A percentile compares a stretch with the other conserved stretches of the same genome.
These are phyloP conservation scores for Fomitopsis pulvina DNA, from an alignment of 768 basidiomycete species.

Conservation along the genomic window DNA sequence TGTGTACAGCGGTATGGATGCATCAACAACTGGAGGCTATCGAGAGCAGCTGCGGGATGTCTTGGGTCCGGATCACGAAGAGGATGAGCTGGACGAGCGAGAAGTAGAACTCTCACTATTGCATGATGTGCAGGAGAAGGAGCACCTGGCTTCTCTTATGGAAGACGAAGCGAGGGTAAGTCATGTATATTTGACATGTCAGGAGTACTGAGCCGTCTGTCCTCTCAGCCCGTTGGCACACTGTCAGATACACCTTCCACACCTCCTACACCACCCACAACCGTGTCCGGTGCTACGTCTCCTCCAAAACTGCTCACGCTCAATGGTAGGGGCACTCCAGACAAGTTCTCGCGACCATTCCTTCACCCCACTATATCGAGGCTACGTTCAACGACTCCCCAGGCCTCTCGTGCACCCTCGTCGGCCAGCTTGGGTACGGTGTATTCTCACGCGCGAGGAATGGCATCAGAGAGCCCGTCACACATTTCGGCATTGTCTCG, in stretches of 20 bases:
- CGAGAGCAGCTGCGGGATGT: constrained; percentile 64
- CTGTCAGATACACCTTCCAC: not conserved
- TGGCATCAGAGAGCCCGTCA: constrained; percentile 49
- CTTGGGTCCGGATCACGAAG: constrained; percentile 56
- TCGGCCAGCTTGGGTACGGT: constrained; percentile 37
- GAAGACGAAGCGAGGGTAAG: constrained; percentile 29
- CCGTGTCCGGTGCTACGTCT: constrained; percentile 26
- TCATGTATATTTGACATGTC: not conserved
- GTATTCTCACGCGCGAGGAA: constrained; percentile 37
- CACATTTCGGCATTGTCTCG: constrained; percentile 69
- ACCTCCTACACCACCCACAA: constrained; percentile 10
- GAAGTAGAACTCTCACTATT: constrained; percentile 43
- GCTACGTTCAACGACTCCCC: constrained; percentile 64
- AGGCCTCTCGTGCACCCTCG: constrained; percentile 34
- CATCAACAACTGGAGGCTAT: constrained; percentile 45
- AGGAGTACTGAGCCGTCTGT: constrained; percentile 3
- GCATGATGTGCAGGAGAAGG: constrained; percentile 31
- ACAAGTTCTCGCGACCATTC: constrained; percentile 46
- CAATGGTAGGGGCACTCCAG: not conserved
- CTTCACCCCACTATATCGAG: constrained; percentile 72
- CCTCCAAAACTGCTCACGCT: constrained; percentile 15
- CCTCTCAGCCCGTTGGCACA: constrained; percentile 21
- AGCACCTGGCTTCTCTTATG: constrained; percentile 23
- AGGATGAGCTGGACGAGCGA: constrained; percentile 36
- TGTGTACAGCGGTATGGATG: constrained; percentile 68